Percentiles rank a stretch among this genome's conserved stretches.
Evolutionary conservation across 2,329 filamentous ascomycete species (phyloP).

Genomic region (Monilinia fructicola): DNA sequence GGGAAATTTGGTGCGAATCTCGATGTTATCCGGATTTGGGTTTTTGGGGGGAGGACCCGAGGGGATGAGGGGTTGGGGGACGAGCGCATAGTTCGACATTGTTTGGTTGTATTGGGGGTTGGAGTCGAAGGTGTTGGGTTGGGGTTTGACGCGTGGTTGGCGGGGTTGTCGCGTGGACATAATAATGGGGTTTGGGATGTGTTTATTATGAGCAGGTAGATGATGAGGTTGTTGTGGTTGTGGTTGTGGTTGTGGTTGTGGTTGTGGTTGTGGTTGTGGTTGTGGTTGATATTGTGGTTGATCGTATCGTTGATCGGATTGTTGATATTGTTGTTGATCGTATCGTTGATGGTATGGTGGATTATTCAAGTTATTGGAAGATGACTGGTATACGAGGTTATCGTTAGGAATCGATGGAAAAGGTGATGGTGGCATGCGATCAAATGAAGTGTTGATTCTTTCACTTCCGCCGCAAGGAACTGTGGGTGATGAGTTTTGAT

Average conservation of each 20-base stretch:
- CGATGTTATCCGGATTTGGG: conserved; percentile 48
- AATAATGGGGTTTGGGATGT: neutral
- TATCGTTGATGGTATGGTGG: too few species aligned
- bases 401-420: neutral
- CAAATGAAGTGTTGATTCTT: neutral
- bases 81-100: conserved; percentile 4
- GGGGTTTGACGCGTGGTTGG: conserved; percentile 6
- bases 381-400: too few species aligned
- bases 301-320: too few species aligned
- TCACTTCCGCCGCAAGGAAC: neutral
- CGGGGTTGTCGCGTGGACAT: conserved; percentile 18
- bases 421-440: conserved; percentile 6
- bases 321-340: too few species aligned
- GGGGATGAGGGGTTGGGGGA: neutral
- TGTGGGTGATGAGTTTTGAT: neutral
- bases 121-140: neutral
- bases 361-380: too few species aligned
- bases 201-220: neutral
- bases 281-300: too few species aligned
- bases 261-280: conserved; percentile 21
- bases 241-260: neutral
- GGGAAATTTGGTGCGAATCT: conserved; percentile 93
- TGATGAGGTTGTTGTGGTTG: too few species aligned
- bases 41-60: conserved; percentile 48
- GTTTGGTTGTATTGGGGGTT: neutral